phyloP scores from a whole-genome alignment of 176 grass and related monocot genomes.

The Aegilops longissima region DNA sequence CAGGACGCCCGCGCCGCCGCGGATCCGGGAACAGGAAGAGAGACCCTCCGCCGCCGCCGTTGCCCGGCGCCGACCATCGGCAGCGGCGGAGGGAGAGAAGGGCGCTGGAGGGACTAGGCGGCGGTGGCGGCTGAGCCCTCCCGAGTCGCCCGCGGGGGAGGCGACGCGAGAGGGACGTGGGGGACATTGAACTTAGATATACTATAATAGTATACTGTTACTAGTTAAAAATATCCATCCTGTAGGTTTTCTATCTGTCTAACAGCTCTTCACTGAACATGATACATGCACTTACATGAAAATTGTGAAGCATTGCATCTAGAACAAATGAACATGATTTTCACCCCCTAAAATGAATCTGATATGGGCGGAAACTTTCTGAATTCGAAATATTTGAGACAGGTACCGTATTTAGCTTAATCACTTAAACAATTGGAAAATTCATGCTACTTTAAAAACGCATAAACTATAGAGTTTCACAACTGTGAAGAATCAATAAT shows the following conservation, averaged over 20 bases:
- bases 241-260: not conserved
- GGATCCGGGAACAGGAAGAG: too few species aligned
- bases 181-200: not conserved
- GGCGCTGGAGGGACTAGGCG: too few species aligned
- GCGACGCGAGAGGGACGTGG: too few species aligned
- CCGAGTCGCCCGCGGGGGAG: too few species aligned
- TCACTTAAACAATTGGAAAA: not conserved
- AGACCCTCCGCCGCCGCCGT: too few species aligned
- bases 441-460: not conserved
- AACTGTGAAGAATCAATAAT: not conserved
- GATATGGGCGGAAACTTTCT: not conserved
- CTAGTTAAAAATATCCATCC: not conserved
- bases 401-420: not conserved
- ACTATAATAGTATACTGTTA: not conserved
- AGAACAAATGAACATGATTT: conserved; percentile 3
- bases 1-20: too few species aligned
- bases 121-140: too few species aligned
- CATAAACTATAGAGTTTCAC: not conserved
- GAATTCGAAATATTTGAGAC: not conserved
- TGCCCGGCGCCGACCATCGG: too few species aligned
- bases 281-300: not conserved
- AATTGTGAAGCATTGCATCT: not conserved
- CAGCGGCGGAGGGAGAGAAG: too few species aligned
- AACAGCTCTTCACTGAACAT: not conserved
- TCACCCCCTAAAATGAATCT: too few species aligned